phyloP scores from a whole-genome alignment of 306 rosid species.

The Ormosia semicastrata region DNA sequence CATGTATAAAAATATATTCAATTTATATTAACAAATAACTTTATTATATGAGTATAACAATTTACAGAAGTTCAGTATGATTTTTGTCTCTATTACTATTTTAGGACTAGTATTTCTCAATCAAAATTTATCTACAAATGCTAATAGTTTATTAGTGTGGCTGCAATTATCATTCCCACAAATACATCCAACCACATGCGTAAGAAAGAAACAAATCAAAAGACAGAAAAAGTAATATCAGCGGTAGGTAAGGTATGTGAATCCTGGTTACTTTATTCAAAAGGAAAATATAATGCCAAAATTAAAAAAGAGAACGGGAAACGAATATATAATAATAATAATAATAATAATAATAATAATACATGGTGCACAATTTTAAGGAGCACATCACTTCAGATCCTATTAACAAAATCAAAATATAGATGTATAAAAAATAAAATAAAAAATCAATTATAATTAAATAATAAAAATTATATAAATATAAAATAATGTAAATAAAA shows the following conservation, averaged over 20 bases:
- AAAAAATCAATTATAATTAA: too few relatives aligned
- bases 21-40: neutral
- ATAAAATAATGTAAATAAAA: too few relatives aligned
- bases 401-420: too few relatives aligned
- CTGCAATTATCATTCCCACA: neutral
- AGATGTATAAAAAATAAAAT: too few relatives aligned
- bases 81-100: neutral
- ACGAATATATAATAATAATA: neutral
- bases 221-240: neutral
- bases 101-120: neutral
- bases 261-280: neutral
- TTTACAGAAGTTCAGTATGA: neutral
- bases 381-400: too few relatives aligned
- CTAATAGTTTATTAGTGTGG: neutral
- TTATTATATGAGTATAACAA: neutral
- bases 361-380: too few relatives aligned
- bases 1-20: neutral
- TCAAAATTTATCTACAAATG: neutral
- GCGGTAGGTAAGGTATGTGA: slow-evolving; percentile 6
- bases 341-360: too few relatives aligned
- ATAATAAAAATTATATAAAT: too few relatives aligned
- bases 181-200: neutral
- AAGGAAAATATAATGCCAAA: neutral
- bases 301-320: neutral
- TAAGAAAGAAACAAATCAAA: neutral